Evolutionary conservation across 768 basidiomycete genomes (phyloP), one percentile per base, ranked within the genome.

Genomic region (Russula compacta): DNA sequence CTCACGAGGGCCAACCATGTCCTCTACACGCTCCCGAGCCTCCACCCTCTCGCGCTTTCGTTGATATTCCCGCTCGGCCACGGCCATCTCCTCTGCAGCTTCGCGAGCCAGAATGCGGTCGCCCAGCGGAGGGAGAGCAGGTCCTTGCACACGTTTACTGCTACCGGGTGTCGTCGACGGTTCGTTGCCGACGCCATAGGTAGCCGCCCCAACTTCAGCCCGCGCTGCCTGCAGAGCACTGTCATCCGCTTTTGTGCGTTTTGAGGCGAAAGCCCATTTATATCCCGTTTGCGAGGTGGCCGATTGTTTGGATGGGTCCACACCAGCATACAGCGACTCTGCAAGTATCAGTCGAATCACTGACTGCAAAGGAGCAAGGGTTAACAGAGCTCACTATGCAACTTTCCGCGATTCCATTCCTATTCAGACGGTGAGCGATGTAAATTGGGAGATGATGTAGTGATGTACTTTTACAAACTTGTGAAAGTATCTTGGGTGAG

Each of bases 261-360:
- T 88, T 19, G 83, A 80, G 3, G 86, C 84, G 69, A 95, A 94
- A 0, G 83, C 82, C 92, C 92, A 95, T 74, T 89, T 92, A 73
- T 92, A 93, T 0, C 80, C 83, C 5, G 93, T 95, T 60, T 88
- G 84, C 49, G 81, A 77, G 38, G 83, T 84, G 3, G 89, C 83
- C 7, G 81, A 69, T 38, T 81, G 75, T 3, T 76, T 73, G 2
- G 80, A 76, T 11, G 81, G 75, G 63, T 81, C 82, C 61, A 88
- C 76, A 17, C 84, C 85, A 19, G 79, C 74, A 67, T 92, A 87
- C 5, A 87, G 68, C 1, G 76, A 75, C 60, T 76, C 86, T 84
- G 64, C 15, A 44, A 24, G 35, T 29, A 35, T 35, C 4, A 24
- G 33, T 38, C 52, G 14, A 51, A 59, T 52, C 49, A 9, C 35